A percentile compares a stretch with the other conserved stretches of the same genome.
These are phyloP conservation scores for Lavandula angustifolia DNA, from an alignment of 257 asterid species.

Conservation along the genomic window DNA sequence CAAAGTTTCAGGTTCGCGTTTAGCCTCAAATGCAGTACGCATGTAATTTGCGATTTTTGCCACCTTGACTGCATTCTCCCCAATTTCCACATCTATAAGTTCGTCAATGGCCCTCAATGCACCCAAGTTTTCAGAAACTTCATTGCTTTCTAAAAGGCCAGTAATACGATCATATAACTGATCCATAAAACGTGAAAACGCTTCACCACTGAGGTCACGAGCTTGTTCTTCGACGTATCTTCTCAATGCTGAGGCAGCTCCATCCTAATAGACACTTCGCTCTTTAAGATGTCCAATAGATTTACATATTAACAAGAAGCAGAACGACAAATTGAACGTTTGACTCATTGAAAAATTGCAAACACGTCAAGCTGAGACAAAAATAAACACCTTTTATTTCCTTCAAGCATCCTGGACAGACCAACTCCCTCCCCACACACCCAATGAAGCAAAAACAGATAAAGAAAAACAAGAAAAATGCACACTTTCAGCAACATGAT, in stretches of 20 bases:
- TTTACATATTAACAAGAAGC: slow-evolving; percentile 8
- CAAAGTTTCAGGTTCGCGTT: slow-evolving; percentile 87
- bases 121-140: slow-evolving; percentile 87
- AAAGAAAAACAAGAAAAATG: not conserved
- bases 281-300: slow-evolving; percentile 14
- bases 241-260: slow-evolving; percentile 72
- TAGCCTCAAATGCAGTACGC: slow-evolving; percentile 85
- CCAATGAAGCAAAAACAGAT: not conserved
- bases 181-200: slow-evolving; percentile 90
- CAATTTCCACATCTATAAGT: slow-evolving; percentile 82
- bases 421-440: slow-evolving; percentile 5
- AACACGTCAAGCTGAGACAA: slow-evolving; percentile 19
- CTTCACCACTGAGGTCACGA: slow-evolving; percentile 84
- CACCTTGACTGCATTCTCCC: slow-evolving; percentile 93
- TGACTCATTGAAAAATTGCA: not conserved
- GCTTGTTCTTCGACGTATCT: slow-evolving; percentile 85
- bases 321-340: not conserved
- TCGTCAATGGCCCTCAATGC: slow-evolving; percentile 97
- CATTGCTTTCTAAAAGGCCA: slow-evolving; percentile 78
- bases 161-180: slow-evolving; percentile 81
- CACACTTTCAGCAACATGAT: not conserved
- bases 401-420: slow-evolving; percentile 10
- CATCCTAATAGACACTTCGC: slow-evolving; percentile 59
- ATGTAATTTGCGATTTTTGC: slow-evolving; percentile 80
- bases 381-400: not conserved